Evolutionary conservation across 768 basidiomycete species (phyloP), one percentile per base, ranked within the genome.

Genomic region (Mrakia frigida): DNA sequence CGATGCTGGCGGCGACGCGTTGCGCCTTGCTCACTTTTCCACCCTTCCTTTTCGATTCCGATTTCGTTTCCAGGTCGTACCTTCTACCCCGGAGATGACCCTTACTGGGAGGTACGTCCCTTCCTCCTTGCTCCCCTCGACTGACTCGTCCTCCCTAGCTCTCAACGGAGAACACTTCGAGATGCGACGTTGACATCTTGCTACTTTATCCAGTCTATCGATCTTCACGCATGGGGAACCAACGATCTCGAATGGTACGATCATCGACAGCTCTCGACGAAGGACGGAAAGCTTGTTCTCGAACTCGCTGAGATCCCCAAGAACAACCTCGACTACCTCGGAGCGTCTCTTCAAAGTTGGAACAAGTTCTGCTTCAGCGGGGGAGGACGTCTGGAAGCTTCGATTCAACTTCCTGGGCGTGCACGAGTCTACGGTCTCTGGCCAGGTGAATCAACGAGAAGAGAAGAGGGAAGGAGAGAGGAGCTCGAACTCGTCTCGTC

Each of bases 251-350:
- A 83, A 67, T 84, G 82, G 82, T 86, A 85, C 79, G 84, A 85
- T 76, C 85, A 85, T 7, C 75, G 80, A 35, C 80, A 80, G 71
- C 73, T 85, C 60, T 84, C 83, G 16, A 85, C 85, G 1, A 78
- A 81, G 65, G 79, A 81, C 53, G 85, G 85, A 21, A 77, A 72
- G 16, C 76, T 77, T 3, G 74, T 77, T 21, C 79, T 85, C 65
- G 80, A 78, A 31, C 79, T 85, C 73, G 83, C 82, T 6, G 23
- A 52, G 73, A 53, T 43, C 21, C 35, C 35, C 2, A 70, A 37
- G 16, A 43, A 78, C 35, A 53, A 63, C 59, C 79, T 84, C 37
- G 78, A 81, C 75, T 79, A 83, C 43, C 67, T 77, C 14, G 70
- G 68, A 21, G 71, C 63, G 23, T 70, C 52, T 18, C 67, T 78